Conservation (phyloP, 2,329 filamentous ascomycete species). For the Coniochaeta hoffmannii region DNA sequence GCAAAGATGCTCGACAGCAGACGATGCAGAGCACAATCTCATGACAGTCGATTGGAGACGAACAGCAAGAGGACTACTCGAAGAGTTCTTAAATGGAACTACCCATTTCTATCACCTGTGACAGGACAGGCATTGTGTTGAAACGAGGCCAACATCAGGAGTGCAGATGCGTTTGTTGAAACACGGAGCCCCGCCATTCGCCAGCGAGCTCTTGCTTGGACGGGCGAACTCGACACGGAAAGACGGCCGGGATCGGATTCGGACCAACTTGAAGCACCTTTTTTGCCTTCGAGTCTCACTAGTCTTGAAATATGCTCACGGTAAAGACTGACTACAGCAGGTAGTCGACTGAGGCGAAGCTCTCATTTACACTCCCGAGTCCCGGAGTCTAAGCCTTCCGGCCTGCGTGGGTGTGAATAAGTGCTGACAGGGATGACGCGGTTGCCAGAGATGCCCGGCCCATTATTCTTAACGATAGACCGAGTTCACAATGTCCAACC, state of each 20-base stretch:
- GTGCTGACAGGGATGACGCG: neutral
- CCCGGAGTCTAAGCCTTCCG: neutral
- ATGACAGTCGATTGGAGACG: no score
- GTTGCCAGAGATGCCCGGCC: no score
- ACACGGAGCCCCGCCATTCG: neutral
- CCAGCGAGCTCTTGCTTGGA: neutral
- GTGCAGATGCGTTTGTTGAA: neutral
- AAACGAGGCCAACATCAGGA: neutral
- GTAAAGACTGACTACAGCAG: neutral
- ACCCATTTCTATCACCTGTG: neutral
- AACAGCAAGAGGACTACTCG: constrained; percentile 6
- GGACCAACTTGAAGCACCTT: neutral
- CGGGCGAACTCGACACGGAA: neutral
- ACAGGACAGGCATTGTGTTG: neutral
- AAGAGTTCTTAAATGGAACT: constrained; percentile 7
- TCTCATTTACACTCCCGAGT: neutral
- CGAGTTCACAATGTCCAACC: no score
- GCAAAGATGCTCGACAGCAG: neutral
- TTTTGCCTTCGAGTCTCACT: neutral
- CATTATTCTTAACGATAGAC: no score
- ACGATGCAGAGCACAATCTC: neutral
- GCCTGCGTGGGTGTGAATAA: neutral
- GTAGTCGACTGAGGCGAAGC: neutral
- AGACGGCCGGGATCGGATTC: neutral
- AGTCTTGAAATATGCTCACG: neutral